A percentile compares a stretch with the other conserved stretches of the same genome.
Evolutionary conservation across 352 stramenopile genomes (phyloP).

Genomic region (Pythium inflatum): DNA sequence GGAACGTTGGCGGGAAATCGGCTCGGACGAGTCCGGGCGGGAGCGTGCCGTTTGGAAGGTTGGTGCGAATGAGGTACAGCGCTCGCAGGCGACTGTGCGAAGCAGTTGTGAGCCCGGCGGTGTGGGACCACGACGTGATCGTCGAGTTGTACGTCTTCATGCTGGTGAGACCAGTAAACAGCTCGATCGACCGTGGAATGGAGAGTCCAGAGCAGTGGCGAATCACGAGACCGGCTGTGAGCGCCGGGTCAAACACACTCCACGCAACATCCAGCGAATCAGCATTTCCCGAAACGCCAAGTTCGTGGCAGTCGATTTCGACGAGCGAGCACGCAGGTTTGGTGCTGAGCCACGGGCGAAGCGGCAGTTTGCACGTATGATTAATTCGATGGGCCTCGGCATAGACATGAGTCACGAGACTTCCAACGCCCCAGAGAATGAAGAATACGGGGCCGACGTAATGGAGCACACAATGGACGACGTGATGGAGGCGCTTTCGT

Average conservation of each 20-base stretch:
- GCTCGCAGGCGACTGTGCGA: background rate
- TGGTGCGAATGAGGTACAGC: conserved; percentile 8
- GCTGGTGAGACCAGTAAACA: background rate
- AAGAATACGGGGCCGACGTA: background rate
- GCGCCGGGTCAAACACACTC: background rate
- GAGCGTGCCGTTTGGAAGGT: background rate
- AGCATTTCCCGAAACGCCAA: background rate
- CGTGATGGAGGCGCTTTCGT: background rate
- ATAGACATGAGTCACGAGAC: conserved; percentile 7
- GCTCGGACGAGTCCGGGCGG: background rate
- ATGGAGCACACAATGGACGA: background rate
- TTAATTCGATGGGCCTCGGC: background rate
- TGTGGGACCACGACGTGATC: background rate
- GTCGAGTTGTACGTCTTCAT: conserved; percentile 28
- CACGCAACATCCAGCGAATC: background rate
- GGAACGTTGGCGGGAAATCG: background rate
- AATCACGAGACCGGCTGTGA: conserved; percentile 2
- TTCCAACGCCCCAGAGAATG: conserved; percentile 1
- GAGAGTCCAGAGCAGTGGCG: conserved; percentile 12
- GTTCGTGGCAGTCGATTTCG: conserved; percentile 7
- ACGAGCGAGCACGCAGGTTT: conserved; percentile 21
- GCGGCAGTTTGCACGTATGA: background rate
- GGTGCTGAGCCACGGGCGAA: conserved; percentile 14
- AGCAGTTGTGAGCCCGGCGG: background rate
- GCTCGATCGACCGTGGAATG: background rate